Evolutionary conservation across 2,329 filamentous ascomycete genomes (phyloP), one percentile per base, ranked within the genome.

Genomic region (Penicillium sp.): DNA sequence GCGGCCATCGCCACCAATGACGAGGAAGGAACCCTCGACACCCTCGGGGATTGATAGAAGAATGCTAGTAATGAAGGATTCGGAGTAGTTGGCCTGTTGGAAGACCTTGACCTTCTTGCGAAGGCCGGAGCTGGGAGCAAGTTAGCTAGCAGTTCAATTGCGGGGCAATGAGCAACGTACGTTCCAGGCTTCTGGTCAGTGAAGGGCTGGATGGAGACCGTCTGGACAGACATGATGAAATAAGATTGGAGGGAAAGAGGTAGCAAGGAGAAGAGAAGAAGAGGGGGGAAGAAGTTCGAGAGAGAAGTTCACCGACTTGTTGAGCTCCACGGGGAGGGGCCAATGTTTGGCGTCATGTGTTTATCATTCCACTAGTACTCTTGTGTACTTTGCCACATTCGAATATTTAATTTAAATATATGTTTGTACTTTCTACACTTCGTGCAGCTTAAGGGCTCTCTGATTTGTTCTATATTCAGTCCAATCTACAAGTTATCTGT

Each of bases 51-150:
- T 99, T 52, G 94, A 96, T 61, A 96, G 86, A 67, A 99, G 86
- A 75, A 97, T 96, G 77, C 91, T 93, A 65, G 93, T 84, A 67
- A 99, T 86, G 77, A 99, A 99, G 52, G 93, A 87, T 80, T 99
- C 94, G 78, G 91, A 93, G 84, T 99, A 99, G 81, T 99, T 86
- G 60, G 88, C 83, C 79, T 97, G 83, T 78, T 99, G 91, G 83
- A 99, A 99, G 75, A 96, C 90, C 73, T 91, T 92, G 81, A 97
- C 94, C 86, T 96, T 97, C 82, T 99, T 99, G 65, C 94, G 92
- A 77, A 99, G 91, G 78, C 94, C 94, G 67, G 94, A 99, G 68
- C 93, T 97, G 71, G 57, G 61, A 47, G 47, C 19, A 61, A 61
- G 61, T 61, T 64, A 66, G 67, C 45, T 36, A 51, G 38, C 21